Conservation (phyloP, 2,329 filamentous ascomycete genomes). For the Paraphoma sp. region DNA sequence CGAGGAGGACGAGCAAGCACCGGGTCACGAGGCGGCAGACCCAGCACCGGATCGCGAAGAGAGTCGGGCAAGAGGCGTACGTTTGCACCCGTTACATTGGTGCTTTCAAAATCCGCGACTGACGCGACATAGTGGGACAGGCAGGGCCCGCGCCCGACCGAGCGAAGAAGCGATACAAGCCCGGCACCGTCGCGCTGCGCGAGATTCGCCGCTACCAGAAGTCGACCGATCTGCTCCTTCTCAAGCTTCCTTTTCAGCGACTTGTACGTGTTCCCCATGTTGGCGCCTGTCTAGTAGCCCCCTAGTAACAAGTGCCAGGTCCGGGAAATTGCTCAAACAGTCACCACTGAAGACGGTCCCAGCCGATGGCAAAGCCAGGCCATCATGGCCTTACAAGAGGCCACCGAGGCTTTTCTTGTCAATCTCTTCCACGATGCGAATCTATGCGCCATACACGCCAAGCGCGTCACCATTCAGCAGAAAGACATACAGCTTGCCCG, state of each 20-base stretch:
- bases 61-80: constrained; percentile 28
- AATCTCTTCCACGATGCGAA: constrained; percentile 99
- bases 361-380: constrained; percentile 89
- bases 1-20: constrained; percentile 33
- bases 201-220: constrained; percentile 99
- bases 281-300: neutral
- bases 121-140: constrained; percentile 30
- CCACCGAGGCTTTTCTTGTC: constrained; percentile 97
- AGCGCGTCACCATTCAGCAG: constrained; percentile 97
- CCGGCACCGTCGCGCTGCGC: constrained; percentile 90
- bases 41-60: constrained; percentile 18
- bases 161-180: constrained; percentile 53
- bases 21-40: constrained; percentile 30
- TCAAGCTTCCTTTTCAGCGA: constrained; percentile 97
- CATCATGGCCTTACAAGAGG: constrained; percentile 97
- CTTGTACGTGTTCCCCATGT: constrained; percentile 60
- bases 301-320: constrained; percentile 66
- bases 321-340: constrained; percentile 70
- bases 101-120: constrained; percentile 2
- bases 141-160: constrained; percentile 42
- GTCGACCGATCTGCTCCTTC: constrained; percentile 92
- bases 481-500: constrained; percentile 98
- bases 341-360: constrained; percentile 74
- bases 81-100: constrained; percentile 1
- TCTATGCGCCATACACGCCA: constrained; percentile 97